Percentiles rank a stretch among this genome's conserved stretches.
Evolutionary conservation across 176 grass and related monocot genomes (phyloP).

Genomic region (Eragrostis curvula): DNA sequence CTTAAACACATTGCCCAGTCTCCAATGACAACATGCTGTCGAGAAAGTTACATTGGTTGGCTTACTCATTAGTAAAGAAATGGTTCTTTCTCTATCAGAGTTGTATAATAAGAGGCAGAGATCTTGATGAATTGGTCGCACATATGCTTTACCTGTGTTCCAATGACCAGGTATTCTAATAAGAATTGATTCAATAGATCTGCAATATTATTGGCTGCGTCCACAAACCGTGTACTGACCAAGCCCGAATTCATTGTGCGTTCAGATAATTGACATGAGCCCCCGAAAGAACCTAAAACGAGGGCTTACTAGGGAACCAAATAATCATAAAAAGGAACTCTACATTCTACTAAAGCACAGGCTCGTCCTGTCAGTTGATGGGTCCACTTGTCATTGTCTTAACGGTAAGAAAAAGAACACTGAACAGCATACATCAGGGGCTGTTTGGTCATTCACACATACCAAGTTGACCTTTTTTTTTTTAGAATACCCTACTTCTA

Average conservation of each 20-base stretch:
- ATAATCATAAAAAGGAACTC: neutral
- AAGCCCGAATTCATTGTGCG: slow-evolving; percentile 11
- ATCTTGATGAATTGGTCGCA: slow-evolving; percentile 30
- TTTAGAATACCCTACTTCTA: neutral
- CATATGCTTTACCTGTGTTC: neutral
- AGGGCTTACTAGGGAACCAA: neutral
- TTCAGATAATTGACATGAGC: neutral
- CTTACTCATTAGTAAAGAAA: neutral
- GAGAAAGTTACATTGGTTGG: slow-evolving; percentile 21
- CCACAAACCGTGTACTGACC: slow-evolving; percentile 7
- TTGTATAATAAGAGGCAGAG: slow-evolving; percentile 7
- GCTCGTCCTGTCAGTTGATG: neutral
- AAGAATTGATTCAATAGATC: neutral
- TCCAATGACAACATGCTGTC: neutral
- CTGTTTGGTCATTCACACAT: neutral
- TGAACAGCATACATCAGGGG: neutral
- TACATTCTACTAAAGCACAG: neutral
- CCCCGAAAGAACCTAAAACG: neutral
- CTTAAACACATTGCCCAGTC: slow-evolving; percentile 15
- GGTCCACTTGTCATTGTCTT: neutral
- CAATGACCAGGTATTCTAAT: slow-evolving; percentile 29
- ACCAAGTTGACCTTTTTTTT: neutral
- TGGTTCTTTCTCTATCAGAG: slow-evolving; percentile 27
- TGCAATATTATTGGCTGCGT: slow-evolving; percentile 19
- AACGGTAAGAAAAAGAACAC: neutral